These are phyloP conservation scores for Rossbeevera mucosa DNA, from an alignment of 768 basidiomycete species.

Conservation along the genomic window DNA sequence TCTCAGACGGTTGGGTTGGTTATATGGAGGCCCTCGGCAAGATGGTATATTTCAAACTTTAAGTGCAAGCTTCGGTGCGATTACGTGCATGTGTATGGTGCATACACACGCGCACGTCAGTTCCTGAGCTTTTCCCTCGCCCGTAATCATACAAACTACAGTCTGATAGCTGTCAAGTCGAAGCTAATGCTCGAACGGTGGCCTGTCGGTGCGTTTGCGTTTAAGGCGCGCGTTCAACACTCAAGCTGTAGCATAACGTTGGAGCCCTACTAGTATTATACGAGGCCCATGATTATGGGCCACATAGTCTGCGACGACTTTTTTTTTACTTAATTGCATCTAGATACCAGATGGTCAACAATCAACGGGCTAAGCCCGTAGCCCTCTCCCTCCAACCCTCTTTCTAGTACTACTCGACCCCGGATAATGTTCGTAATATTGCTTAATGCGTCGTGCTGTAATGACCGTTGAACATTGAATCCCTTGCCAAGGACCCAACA, in stretches of 20 bases:
- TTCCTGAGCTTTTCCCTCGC: neutral
- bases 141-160: constrained; percentile 1
- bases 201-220: constrained; percentile 13
- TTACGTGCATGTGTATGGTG: constrained; percentile 32
- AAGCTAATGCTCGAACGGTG: constrained; percentile 2
- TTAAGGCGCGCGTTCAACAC: constrained; percentile 24
- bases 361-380: constrained; percentile 46
- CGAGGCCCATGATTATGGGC: constrained; percentile 23
- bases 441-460: constrained; percentile 8
- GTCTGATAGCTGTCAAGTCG: constrained; percentile 6
- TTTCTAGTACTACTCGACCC: neutral
- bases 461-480: neutral
- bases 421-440: neutral
- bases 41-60: constrained; percentile 20
- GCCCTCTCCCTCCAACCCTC: neutral
- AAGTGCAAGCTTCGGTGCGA: constrained; percentile 29
- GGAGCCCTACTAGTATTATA: neutral
- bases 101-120: constrained; percentile 15
- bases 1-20: neutral
- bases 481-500: constrained; percentile 13
- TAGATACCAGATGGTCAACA: constrained; percentile 35
- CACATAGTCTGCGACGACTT: constrained; percentile 53
- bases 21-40: neutral
- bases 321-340: constrained; percentile 7
- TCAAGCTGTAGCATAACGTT: neutral